These are phyloP conservation scores for Amanita pseudoporphyria DNA, from an alignment of 768 basidiomycete species.

Conservation along the genomic window DNA sequence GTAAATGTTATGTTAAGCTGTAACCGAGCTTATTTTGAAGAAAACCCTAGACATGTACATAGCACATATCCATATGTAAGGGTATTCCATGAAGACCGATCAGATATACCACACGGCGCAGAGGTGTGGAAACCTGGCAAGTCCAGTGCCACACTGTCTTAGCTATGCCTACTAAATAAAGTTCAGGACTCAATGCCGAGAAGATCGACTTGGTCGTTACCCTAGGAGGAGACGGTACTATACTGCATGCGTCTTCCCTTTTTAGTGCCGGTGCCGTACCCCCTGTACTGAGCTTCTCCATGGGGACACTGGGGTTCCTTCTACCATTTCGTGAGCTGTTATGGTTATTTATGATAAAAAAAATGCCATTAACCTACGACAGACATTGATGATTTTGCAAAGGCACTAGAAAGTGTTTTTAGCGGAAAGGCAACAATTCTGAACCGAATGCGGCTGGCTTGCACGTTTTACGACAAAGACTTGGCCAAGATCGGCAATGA, in stretches of 20 bases:
- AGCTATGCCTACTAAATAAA: constrained; percentile 1
- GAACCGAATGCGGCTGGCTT: constrained; percentile 85
- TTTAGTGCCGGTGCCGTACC: constrained; percentile 90
- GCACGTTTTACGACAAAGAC: constrained; percentile 60
- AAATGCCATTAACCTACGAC: constrained; percentile 5
- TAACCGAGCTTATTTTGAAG: constrained; percentile 1
- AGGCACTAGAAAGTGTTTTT: constrained; percentile 73
- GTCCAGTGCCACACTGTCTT: constrained; percentile 9
- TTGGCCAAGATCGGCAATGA: constrained; percentile 46
- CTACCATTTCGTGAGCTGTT: constrained; percentile 77
- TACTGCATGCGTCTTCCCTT: constrained; percentile 85
- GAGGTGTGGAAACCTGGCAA: constrained; percentile 59
- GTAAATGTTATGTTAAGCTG: constrained; percentile 24
- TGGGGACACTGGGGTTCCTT: constrained; percentile 91
- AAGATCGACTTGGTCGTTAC: constrained; percentile 84
- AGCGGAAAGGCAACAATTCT: constrained; percentile 73
- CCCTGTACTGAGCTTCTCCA: constrained; percentile 83
- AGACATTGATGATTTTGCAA: constrained; percentile 87
- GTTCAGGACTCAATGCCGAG: constrained; percentile 37
- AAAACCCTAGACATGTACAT: constrained; percentile 41
- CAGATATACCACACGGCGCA: constrained; percentile 55
- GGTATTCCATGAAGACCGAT: constrained; percentile 57
- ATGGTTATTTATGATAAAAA: background rate
- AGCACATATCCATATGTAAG: constrained; percentile 48
- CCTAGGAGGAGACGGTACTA: constrained; percentile 91